Percentiles rank a stretch among this genome's conserved stretches.
These are phyloP conservation scores for Leptodontidium sp. DNA, from an alignment of 2,329 filamentous ascomycete genomes.

Conservation along the genomic window DNA sequence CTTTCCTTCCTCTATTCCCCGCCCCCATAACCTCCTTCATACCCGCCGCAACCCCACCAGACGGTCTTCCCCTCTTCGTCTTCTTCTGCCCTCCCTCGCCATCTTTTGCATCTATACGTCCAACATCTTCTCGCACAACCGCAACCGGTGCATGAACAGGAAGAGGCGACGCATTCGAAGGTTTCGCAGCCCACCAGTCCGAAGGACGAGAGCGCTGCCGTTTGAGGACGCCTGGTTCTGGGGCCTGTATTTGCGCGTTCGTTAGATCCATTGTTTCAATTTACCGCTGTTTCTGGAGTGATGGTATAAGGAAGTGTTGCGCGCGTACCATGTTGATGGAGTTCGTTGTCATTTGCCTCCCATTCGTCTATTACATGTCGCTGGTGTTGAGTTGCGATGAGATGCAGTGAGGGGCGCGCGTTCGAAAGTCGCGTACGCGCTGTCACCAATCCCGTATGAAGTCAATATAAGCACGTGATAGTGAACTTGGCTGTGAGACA, in stretches of 20 bases:
- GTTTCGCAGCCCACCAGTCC: slow-evolving; percentile 41
- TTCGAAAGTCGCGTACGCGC: slow-evolving; percentile 3
- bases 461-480: slow-evolving; percentile 8
- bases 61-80: slow-evolving; percentile 5
- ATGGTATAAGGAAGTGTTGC: neutral
- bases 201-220: slow-evolving; percentile 42
- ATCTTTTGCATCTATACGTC: too few relatives aligned
- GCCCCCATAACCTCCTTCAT: slow-evolving; percentile 20
- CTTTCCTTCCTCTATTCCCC: slow-evolving; percentile 19
- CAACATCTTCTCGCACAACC: neutral
- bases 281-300: neutral
- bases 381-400: neutral
- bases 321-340: neutral
- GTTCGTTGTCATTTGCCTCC: neutral
- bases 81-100: neutral
- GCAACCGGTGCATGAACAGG: neutral
- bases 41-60: neutral
- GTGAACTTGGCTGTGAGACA: neutral
- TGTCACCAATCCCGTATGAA: neutral
- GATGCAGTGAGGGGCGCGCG: neutral
- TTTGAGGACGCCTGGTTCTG: slow-evolving; percentile 37
- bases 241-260: slow-evolving; percentile 31
- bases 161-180: slow-evolving; percentile 22
- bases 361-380: neutral
- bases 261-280: neutral